Base-by-base conservation (phyloP, 495 filamentous ascomycete species). In the Chaetomium tenue region DNA sequence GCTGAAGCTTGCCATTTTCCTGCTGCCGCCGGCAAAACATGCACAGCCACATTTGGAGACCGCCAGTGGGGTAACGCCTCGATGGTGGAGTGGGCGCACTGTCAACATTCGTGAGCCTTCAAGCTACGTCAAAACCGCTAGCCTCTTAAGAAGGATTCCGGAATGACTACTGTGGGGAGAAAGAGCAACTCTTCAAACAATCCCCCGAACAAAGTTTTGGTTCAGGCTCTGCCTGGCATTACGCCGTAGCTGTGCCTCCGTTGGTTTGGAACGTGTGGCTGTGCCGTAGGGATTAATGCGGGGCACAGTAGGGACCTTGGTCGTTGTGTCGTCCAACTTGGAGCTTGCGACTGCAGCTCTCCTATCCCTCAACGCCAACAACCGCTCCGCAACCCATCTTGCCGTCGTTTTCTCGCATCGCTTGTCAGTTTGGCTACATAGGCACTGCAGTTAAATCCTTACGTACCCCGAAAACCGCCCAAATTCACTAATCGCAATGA, bases 401-500 rank as follows among this genome's bases (percentile, higher is more conserved):
- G 28, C 56, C 62, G 56, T 44, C 33, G 30, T 22, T 23, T 28
- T 53, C 61, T 30, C 28, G 50, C 64, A 30, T 57, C 33, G 18
- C 52, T 42, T 58, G 53, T 60, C 62, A 60, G 66, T 68, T 63
- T 66, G 58, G 71, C 47, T 70, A 63, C 64, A 58, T 63, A 60
- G 48, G 48, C 59, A 58, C 44, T 51, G 66, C 58, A 48, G 46
- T 65, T 50, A 61, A 54, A 7, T 51, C 22, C 22, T 23, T 37
- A 22, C 57, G 16, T 15, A 55, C 50, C 2, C 46, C 39, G 48
- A 20, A 60, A 15, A 42, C 60, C 15, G 30, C 54, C 30, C 51
- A 58, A 12, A 42, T 20, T 25, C 46, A 65, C 61, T 61, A 66
- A 64, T 59, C 67, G 66, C 70, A 63, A 90, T 89, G 88, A 84